Evolutionary conservation across 495 filamentous ascomycete species (phyloP).

Genomic region (Aspergillus affinis): DNA sequence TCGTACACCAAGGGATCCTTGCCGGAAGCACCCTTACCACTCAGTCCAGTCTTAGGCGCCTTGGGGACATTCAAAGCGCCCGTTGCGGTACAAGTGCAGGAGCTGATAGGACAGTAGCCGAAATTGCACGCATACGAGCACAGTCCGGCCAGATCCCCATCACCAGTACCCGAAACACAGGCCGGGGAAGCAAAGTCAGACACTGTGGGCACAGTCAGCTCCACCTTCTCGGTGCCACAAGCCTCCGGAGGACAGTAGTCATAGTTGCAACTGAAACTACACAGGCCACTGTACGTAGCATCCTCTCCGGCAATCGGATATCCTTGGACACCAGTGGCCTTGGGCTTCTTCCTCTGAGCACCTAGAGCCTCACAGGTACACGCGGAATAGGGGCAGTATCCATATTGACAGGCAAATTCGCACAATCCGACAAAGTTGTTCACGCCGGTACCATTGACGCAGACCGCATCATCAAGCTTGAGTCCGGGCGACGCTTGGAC

Average conservation of each 20-base stretch:
- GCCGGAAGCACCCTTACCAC: too few relatives aligned
- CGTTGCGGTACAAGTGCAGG: too few relatives aligned
- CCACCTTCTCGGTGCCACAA: conserved; percentile 11
- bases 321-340: conserved; percentile 9
- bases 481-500: too few relatives aligned
- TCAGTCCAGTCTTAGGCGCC: too few relatives aligned
- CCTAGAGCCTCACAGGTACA: conserved; percentile 18
- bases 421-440: conserved; percentile 15
- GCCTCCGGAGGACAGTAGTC: conserved; percentile 6
- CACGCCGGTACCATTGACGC: conserved; percentile 14
- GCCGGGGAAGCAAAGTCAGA: conserved; percentile 10
- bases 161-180: conserved; percentile 11
- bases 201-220: conserved; percentile 10
- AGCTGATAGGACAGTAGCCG: too few relatives aligned
- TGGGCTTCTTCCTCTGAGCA: conserved; percentile 4
- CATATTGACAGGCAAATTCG: conserved; percentile 14
- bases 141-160: conserved; percentile 11
- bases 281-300: conserved; percentile 11
- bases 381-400: conserved; percentile 19
- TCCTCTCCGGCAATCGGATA: conserved; percentile 13
- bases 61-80: too few relatives aligned
- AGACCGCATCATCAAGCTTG: too few relatives aligned
- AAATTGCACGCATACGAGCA: too few relatives aligned
- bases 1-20: too few relatives aligned
- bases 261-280: conserved; percentile 12